Evolutionary conservation across 192 early-diverging fungal species (phyloP), one percentile per base, ranked within the genome.

Genomic region (Geranomyces variabilis): DNA sequence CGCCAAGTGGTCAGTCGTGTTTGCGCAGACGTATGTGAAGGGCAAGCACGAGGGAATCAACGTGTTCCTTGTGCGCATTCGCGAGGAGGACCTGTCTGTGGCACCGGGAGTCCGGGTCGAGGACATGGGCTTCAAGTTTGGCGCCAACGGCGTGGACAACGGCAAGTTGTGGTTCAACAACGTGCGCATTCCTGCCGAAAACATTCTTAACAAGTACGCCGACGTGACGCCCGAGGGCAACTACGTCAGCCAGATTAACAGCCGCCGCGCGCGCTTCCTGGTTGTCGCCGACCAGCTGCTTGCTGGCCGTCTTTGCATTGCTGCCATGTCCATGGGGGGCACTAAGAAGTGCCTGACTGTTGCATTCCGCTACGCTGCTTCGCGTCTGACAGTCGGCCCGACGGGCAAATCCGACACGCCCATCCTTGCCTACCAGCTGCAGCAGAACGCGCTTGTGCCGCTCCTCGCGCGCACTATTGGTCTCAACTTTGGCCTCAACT

Each of bases 81-180:
- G 91, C 69, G 81, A 89, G 68, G 89, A 90, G 45, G 79, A 91
- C 63, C 80, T 90, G 78, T 83, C 79, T 19, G 80, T 86, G 36
- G 84, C 81, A 67, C 74, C 82, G 60, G 90, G 90, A 5, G 91
- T 92, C 41, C 75, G 80, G 30, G 86, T 92, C 69, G 85, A 90
- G 68, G 91, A 92, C 31, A 92, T 92, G 91, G 89, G 90, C 33
- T 82, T 77, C 70, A 68, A 79, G 24, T 56, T 88, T 68, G 89
- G 86, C 36, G 87, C 86, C 74, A 90, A 92, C 66, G 91, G 89
- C 60, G 91, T 92, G 24, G 91, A 92, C 75, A 92, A 92, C 73
- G 91, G 85, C 65, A 84, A 86, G 68, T 77, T 88, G 33, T 81
- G 81, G 71, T 90, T 91, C 69, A 51, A 79, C 47, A 58, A 83